These are phyloP conservation scores for Ceratonia siliqua DNA, from an alignment of 306 rosid genomes.

Conservation along the genomic window DNA sequence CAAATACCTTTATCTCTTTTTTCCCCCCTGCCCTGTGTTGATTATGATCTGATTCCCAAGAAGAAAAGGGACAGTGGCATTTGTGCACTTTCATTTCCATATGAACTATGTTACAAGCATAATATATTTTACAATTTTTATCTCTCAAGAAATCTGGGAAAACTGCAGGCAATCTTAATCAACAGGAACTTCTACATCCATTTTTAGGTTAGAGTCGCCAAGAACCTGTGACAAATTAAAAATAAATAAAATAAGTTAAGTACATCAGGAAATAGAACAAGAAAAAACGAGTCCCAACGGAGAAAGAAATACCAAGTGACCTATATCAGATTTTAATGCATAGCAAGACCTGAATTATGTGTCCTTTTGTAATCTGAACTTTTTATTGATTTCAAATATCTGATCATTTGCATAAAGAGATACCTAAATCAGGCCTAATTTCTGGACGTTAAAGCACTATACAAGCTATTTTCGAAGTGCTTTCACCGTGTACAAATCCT, in stretches of 20 bases:
- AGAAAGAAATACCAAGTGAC: background rate
- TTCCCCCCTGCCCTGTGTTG: background rate
- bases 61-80: constrained; percentile 20
- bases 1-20: background rate
- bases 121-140: constrained; percentile 28
- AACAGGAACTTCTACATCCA: constrained; percentile 90
- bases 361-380: background rate
- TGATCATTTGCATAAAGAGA: constrained; percentile 8
- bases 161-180: constrained; percentile 46
- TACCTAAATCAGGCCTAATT: constrained; percentile 8
- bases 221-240: constrained; percentile 62
- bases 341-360: background rate
- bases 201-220: constrained; percentile 57
- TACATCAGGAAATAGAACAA: background rate
- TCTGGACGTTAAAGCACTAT: background rate
- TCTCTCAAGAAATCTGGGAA: constrained; percentile 21
- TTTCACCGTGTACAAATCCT: background rate
- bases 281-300: background rate
- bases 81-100: constrained; percentile 34
- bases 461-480: constrained; percentile 8
- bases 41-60: constrained; percentile 9
- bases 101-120: constrained; percentile 37
- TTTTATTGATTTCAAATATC: background rate
- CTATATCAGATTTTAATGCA: background rate
- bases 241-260: background rate